Base-by-base conservation (phyloP, 2,329 filamentous ascomycete genomes). In the Cytospora piceae region DNA sequence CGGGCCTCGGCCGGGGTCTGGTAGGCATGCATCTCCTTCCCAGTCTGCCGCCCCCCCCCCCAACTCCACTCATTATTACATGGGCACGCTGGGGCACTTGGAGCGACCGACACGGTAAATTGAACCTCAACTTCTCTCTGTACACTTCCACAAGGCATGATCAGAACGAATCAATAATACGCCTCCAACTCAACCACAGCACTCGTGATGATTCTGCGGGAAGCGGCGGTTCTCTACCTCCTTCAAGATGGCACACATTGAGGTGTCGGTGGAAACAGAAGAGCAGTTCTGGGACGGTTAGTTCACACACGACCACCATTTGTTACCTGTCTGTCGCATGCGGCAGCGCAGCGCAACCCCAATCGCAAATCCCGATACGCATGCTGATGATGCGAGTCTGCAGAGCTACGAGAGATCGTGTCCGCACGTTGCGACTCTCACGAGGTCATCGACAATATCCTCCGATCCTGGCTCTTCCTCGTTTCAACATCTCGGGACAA, bases 231-330 rank as follows among this genome's bases (percentile, higher is more conserved):
- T 63, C 49, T 27, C 51, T 52, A 58, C 60, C 56, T 63, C 58
- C 56, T 60, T 55, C 57, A 81, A 72, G 73, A 86, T 86, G 83
- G 79, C 81, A 72, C 80, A 91, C 80, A 86, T 87, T 79, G 90
- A 93, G 78, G 85, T 85, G 74, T 85, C 84, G 74, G 84, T 92
- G 77, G 90, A 94, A 78, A 89, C 87, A 77, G 92, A 93, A 80
- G 86, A 93, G 77, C 89, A 94, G 79, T 93, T 97, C 81, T 97
- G 93, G 94, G 84, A 89, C 79, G 91, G 94, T 96, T 71, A 71
- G 77, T 74, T 61, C 39, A 68, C 69, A 70, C 62, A 68, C 70
- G 60, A 55, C 61, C 39, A 58, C 5, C 14, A 1, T 17, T 39
- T 42, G 39, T 46, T 22, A 46, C 32, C 57, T 53, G 22, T 42